Evolutionary conservation across 2,329 filamentous ascomycete species (phyloP), one percentile per base, ranked within the genome.

Genomic region (Neoscytalidium dimidiatum): DNA sequence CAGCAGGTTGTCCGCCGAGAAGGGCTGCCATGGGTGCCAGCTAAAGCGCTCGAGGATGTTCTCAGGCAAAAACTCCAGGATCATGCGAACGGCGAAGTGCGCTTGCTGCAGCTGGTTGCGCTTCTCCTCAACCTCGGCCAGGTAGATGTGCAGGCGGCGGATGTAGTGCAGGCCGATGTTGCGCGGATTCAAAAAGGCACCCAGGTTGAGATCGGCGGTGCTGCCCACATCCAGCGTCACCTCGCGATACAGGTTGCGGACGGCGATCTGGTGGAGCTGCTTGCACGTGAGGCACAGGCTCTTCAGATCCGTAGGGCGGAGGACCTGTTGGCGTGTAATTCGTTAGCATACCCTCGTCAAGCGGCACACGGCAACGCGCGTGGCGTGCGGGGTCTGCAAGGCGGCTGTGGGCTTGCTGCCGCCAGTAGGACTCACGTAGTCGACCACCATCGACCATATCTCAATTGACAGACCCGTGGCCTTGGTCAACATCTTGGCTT

Each of bases 11-110:
- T 83, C 82, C 19, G 77, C 75, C 4, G 78, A 79, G 67, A 83
- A 83, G 0, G 78, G 74, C 52, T 76, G 75, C 81, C 81, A 83
- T 17, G 81, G 81, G 70, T 81, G 80, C 82, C 82, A 84, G 66
- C 78, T 81, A 72, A 83, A 83, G 66, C 80, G 79, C 66, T 83
- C 81, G 26, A 84, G 73, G 38, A 79, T 79, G 66, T 83, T 77
- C 60, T 82, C 79, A 1, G 82, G 82, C 38, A 84, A 69, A 67
- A 82, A 77, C 66, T 83, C 81, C 19, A 84, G 66, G 19, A 84
- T 76, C 78, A 83, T 81, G 49, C 81, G 78, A 21, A 80, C 79
- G 0, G 80, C 79, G 62, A 83, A 81, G 62, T 81, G 75, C 43
- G 81, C 81, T 67, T 81, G 80, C 63, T 79, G 75, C 61, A 79